A percentile compares a stretch with the other conserved stretches of the same genome.
Evolutionary conservation across 2,329 filamentous ascomycete genomes (phyloP).

Genomic region (Atkinsonella hypoxylon): DNA sequence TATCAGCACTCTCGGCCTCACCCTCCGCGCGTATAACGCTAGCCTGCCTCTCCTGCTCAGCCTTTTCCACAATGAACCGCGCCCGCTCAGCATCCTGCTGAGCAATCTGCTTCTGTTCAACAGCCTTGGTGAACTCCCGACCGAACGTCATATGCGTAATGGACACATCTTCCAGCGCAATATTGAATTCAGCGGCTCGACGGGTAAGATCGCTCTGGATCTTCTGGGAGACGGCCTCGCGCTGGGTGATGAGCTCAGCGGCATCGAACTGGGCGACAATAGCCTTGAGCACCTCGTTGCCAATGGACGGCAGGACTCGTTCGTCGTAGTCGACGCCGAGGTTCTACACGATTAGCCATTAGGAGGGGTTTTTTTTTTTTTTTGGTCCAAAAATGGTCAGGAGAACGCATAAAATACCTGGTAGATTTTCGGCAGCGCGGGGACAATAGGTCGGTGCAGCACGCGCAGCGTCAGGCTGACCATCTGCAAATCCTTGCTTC

Average conservation of each 20-base stretch:
- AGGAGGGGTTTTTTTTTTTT: neutral
- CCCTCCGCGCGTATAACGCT: slow-evolving; percentile 98
- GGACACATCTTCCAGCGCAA: slow-evolving; percentile 94
- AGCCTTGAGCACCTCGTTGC: slow-evolving; percentile 97
- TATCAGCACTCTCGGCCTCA: slow-evolving; percentile 92
- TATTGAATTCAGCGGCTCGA: slow-evolving; percentile 95
- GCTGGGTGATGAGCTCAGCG: slow-evolving; percentile 95
- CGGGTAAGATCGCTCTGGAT: slow-evolving; percentile 87
- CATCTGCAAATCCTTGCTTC: slow-evolving; percentile 99
- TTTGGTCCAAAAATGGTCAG: too few relatives aligned
- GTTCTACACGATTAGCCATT: slow-evolving; percentile 45
- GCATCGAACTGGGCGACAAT: slow-evolving; percentile 99
- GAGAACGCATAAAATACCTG: slow-evolving; percentile 55
- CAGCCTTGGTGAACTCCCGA: slow-evolving; percentile 95
- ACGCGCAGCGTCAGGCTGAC: slow-evolving; percentile 95
- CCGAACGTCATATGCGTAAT: slow-evolving; percentile 99
- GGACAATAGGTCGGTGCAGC: slow-evolving; percentile 85
- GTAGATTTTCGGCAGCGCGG: slow-evolving; percentile 92
- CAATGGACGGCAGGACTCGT: slow-evolving; percentile 93
- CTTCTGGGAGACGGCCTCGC: slow-evolving; percentile 89
- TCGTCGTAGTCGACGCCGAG: slow-evolving; percentile 98
- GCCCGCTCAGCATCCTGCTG: slow-evolving; percentile 97
- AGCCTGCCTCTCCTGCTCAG: slow-evolving; percentile 96
- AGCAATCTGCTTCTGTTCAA: slow-evolving; percentile 99
- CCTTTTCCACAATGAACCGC: slow-evolving; percentile 95